phyloP scores from a whole-genome alignment of 768 basidiomycete genomes.

The Suillus variegatus region DNA sequence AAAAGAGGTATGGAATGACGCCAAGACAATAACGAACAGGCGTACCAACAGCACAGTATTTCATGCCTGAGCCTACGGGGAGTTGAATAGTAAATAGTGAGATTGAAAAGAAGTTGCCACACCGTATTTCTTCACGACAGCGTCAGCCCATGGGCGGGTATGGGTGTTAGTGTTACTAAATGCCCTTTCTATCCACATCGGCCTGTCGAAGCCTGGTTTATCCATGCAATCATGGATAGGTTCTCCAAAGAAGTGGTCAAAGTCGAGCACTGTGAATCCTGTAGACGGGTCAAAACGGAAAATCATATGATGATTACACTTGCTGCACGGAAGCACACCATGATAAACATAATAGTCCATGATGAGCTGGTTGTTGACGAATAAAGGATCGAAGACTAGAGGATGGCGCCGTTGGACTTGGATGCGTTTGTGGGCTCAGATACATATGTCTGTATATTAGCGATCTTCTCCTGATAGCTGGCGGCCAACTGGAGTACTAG shows the following conservation, averaged over 20 bases:
- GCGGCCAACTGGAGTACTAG: conserved; percentile 43
- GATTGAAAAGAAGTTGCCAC: not conserved
- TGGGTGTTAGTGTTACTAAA: conserved; percentile 35
- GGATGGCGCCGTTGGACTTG: conserved; percentile 42
- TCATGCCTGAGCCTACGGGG: conserved; percentile 21
- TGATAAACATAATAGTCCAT: conserved; percentile 58
- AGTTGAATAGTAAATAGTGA: conserved; percentile 3
- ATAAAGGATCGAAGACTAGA: conserved; percentile 59
- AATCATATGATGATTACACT: not conserved
- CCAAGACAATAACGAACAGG: conserved; percentile 10
- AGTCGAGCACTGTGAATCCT: conserved; percentile 55
- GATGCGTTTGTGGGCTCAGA: conserved; percentile 39
- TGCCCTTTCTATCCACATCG: conserved; percentile 39
- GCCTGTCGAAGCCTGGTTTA: conserved; percentile 39
- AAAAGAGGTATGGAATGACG: conserved; percentile 1
- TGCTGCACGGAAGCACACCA: conserved; percentile 34
- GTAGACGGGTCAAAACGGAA: not conserved
- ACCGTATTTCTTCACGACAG: conserved; percentile 47
- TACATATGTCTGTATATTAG: conserved; percentile 48
- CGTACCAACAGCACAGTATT: conserved; percentile 42
- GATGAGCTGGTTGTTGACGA: conserved; percentile 49
- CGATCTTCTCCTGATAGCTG: conserved; percentile 36
- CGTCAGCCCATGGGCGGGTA: conserved; percentile 47
- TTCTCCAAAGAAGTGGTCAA: conserved; percentile 55
- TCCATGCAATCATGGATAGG: conserved; percentile 38